A percentile compares a stretch with the other conserved stretches of the same genome.
Evolutionary conservation across 495 filamentous ascomycete species (phyloP).

Genomic region (Penicillium diatomitis): DNA sequence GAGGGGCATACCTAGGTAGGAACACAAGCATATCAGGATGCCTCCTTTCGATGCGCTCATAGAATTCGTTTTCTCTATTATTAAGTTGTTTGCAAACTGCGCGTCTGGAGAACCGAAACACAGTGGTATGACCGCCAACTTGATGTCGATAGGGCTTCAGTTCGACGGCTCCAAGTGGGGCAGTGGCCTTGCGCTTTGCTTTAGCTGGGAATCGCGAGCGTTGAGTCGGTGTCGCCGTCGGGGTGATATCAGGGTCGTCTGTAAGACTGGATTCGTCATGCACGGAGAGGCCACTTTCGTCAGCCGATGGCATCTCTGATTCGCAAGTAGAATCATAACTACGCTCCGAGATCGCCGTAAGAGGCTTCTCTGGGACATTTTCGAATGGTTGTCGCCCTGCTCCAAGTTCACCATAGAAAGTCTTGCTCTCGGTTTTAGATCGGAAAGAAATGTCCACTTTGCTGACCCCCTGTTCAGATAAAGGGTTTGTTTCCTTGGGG

Average conservation of each 20-base stretch:
- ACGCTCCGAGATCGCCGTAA: slow-evolving; percentile 30
- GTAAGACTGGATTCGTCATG: slow-evolving; percentile 44
- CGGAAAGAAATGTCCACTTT: slow-evolving; percentile 55
- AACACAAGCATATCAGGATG: slow-evolving; percentile 87
- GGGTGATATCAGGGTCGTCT: slow-evolving; percentile 51
- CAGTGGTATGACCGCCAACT: slow-evolving; percentile 90
- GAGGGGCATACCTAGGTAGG: slow-evolving; percentile 68
- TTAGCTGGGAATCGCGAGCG: slow-evolving; percentile 23
- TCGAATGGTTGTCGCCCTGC: slow-evolving; percentile 24
- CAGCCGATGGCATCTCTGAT: slow-evolving; percentile 49
- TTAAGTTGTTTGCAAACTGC: slow-evolving; percentile 98
- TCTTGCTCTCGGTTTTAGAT: slow-evolving; percentile 51
- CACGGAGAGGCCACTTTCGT: slow-evolving; percentile 43
- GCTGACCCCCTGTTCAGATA: slow-evolving; percentile 28
- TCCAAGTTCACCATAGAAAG: slow-evolving; percentile 50
- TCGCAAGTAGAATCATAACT: slow-evolving; percentile 44
- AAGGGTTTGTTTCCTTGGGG: slow-evolving; percentile 19
- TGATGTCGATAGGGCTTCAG: slow-evolving; percentile 96
- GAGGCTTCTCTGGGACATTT: slow-evolving; percentile 26
- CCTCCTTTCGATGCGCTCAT: slow-evolving; percentile 83
- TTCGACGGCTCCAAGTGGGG: slow-evolving; percentile 83
- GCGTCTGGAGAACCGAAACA: slow-evolving; percentile 89
- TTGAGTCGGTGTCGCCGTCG: slow-evolving; percentile 48
- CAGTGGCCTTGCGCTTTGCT: slow-evolving; percentile 23
- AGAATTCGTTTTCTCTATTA: slow-evolving; percentile 96